A percentile compares a stretch with the other conserved stretches of the same genome.
Conservation (phyloP, 345 rosid species). For the Eucalyptus erythrocorys region DNA sequence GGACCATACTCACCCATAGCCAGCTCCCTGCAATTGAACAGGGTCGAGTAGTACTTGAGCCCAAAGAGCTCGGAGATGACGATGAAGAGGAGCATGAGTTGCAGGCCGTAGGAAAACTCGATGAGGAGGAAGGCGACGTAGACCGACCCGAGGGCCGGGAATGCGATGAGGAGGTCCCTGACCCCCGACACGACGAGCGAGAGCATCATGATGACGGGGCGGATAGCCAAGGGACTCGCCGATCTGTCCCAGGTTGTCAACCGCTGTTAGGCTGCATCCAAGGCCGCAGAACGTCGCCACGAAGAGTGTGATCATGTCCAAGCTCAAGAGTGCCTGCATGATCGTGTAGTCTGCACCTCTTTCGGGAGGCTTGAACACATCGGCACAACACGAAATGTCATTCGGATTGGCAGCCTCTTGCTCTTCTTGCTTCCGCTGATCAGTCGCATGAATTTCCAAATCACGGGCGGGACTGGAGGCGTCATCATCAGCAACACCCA, state of each 20-base stretch:
- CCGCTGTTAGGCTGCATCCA: background rate
- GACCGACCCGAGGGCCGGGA: background rate
- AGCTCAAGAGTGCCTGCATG: conserved; percentile 3
- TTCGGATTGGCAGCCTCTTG: background rate
- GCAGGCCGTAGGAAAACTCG: conserved; percentile 7
- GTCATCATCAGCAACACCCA: background rate
- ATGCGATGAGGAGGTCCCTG: background rate
- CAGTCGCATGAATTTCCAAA: background rate
- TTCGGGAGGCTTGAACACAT: background rate
- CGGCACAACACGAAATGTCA: background rate
- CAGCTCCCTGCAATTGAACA: conserved; percentile 4
- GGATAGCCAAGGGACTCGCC: conserved; percentile 5
- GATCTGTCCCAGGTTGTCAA: conserved; percentile 8
- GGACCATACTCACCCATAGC: too few species aligned
- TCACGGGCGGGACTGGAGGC: background rate
- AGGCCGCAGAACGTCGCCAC: background rate
- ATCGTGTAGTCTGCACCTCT: conserved; percentile 6
- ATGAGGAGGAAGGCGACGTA: background rate
- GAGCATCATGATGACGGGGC: background rate
- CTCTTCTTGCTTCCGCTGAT: too few species aligned
- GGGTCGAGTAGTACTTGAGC: conserved; percentile 6
- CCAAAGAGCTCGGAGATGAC: conserved; percentile 8
- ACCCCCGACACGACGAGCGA: background rate
- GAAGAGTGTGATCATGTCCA: conserved; percentile 5
- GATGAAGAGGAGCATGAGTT: background rate